These are phyloP conservation scores for Lachancea meyersii DNA, from an alignment of 805 yeast species.

Conservation along the genomic window DNA sequence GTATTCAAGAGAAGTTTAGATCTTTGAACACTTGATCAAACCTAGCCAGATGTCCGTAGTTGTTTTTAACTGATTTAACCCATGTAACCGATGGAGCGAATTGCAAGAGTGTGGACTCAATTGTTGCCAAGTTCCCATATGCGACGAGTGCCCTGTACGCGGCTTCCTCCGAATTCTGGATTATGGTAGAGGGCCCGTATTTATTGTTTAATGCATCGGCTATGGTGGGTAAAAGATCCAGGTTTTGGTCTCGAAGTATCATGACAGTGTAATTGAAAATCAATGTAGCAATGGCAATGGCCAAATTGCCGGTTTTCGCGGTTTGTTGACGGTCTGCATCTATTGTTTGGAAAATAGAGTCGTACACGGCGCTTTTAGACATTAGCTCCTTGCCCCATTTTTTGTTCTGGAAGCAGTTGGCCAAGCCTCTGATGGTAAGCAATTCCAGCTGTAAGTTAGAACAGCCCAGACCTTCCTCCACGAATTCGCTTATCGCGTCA, in stretches of 20 bases:
- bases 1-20: neutral
- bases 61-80: conserved; percentile 21
- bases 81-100: conserved; percentile 30
- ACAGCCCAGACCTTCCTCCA: conserved; percentile 38
- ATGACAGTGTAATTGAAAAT: conserved; percentile 44
- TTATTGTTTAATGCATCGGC: conserved; percentile 27
- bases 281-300: conserved; percentile 44
- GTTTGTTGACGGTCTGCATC: conserved; percentile 25
- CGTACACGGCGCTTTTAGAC: conserved; percentile 32
- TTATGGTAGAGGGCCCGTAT: conserved; percentile 27
- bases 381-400: conserved; percentile 44
- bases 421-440: conserved; percentile 52
- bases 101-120: conserved; percentile 29
- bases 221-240: conserved; percentile 29
- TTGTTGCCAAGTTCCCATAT: conserved; percentile 49
- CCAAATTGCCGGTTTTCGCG: conserved; percentile 28
- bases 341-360: conserved; percentile 36
- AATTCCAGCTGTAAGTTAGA: conserved; percentile 32
- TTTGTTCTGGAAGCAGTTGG: conserved; percentile 45
- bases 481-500: conserved; percentile 35
- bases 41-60: conserved; percentile 18
- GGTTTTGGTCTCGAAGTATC: conserved; percentile 28
- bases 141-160: conserved; percentile 59
- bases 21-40: conserved; percentile 23
- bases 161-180: conserved; percentile 50